A percentile compares a stretch with the other conserved stretches of the same genome.
Evolutionary conservation across 1,284 basidiomycete genomes (phyloP).

Genomic region (Cryptococcus amylolentus): DNA sequence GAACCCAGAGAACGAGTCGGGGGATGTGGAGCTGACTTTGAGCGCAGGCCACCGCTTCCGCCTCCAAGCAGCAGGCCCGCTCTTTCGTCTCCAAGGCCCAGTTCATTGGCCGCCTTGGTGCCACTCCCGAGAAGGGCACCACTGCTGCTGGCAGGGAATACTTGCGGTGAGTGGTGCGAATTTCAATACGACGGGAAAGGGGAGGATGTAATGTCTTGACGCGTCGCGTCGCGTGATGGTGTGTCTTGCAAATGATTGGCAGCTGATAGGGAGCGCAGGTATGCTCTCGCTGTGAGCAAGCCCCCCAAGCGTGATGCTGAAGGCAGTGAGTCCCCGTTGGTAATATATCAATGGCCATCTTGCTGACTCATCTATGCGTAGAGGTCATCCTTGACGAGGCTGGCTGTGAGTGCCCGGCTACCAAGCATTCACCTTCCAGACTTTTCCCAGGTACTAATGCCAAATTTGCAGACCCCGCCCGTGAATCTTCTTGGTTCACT

Average conservation of each 20-base stretch:
- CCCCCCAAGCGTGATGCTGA: constrained; percentile 34
- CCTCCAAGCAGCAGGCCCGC: constrained; percentile 7
- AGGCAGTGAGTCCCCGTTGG: constrained; percentile 26
- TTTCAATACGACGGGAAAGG: neutral
- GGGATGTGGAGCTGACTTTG: neutral
- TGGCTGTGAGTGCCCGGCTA: constrained; percentile 22
- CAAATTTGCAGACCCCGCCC: constrained; percentile 10
- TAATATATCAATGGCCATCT: neutral
- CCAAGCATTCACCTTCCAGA: neutral
- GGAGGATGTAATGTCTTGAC: neutral
- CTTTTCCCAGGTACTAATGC: too few species aligned
- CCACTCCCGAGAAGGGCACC: constrained; percentile 28
- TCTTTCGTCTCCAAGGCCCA: constrained; percentile 30
- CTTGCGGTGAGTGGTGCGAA: constrained; percentile 22
- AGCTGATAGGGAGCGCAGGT: constrained; percentile 16
- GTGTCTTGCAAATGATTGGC: neutral
- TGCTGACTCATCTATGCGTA: constrained; percentile 4
- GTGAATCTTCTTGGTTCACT: constrained; percentile 34
- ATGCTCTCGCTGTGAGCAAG: constrained; percentile 31
- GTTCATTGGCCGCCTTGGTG: constrained; percentile 40
- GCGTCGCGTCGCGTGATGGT: neutral
- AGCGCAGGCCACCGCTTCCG: constrained; percentile 1
- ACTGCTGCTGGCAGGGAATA: constrained; percentile 29
- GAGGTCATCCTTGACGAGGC: constrained; percentile 25
- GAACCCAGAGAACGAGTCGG: neutral